These are phyloP conservation scores for Aspergillus funiculosus DNA, from an alignment of 495 filamentous ascomycete genomes.

Conservation along the genomic window DNA sequence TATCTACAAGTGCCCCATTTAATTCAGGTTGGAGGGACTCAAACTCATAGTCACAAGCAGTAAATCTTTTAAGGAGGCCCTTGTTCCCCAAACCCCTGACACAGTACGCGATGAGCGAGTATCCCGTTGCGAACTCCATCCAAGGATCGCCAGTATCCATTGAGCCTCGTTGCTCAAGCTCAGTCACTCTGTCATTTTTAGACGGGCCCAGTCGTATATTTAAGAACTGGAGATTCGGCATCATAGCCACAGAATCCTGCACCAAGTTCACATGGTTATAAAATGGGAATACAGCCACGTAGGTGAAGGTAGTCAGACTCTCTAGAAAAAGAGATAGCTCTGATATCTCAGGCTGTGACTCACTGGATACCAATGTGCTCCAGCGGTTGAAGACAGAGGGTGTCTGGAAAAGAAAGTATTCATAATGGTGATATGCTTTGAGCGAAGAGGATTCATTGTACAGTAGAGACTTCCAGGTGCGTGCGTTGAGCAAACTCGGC, in stretches of 20 bases:
- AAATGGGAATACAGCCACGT: slow-evolving; percentile 42
- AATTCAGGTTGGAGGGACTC: slow-evolving; percentile 30
- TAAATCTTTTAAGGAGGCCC: slow-evolving; percentile 23
- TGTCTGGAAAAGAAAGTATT: slow-evolving; percentile 37
- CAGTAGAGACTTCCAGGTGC: slow-evolving; percentile 31
- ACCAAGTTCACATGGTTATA: slow-evolving; percentile 40
- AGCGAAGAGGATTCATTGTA: slow-evolving; percentile 41
- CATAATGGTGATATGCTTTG: slow-evolving; percentile 41
- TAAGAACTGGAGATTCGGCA: slow-evolving; percentile 27
- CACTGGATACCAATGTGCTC: slow-evolving; percentile 16
- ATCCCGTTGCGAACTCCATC: slow-evolving; percentile 41
- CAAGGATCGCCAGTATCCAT: slow-evolving; percentile 41
- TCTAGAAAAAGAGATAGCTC: slow-evolving; percentile 15
- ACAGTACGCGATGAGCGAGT: slow-evolving; percentile 32
- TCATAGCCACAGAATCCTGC: slow-evolving; percentile 24
- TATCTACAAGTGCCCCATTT: slow-evolving; percentile 18
- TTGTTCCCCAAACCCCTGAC: slow-evolving; percentile 20
- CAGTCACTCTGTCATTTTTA: slow-evolving; percentile 27
- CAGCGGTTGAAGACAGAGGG: slow-evolving; percentile 34
- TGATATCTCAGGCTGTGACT: slow-evolving; percentile 2
- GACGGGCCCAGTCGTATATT: slow-evolving; percentile 32
- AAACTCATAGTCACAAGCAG: slow-evolving; percentile 27
- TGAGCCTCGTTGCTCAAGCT: slow-evolving; percentile 36
- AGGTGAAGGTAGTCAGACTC: slow-evolving; percentile 30
- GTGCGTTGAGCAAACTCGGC: slow-evolving; percentile 20